phyloP scores from a whole-genome alignment of 495 filamentous ascomycete species.

The Clohesyomyces aquaticus region DNA sequence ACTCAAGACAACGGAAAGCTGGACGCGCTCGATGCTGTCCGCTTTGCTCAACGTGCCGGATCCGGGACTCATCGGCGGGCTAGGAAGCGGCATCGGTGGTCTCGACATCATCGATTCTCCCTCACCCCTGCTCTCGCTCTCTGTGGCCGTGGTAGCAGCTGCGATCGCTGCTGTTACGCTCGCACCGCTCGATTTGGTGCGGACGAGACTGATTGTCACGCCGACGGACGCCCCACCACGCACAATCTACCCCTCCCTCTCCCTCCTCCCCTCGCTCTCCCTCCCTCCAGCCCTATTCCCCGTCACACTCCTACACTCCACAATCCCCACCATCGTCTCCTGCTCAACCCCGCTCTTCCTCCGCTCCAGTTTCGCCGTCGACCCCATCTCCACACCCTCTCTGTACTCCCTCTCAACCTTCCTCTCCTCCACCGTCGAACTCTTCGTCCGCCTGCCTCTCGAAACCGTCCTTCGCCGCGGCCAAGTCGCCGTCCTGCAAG shows the following conservation, averaged over 20 bases:
- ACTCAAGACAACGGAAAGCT: slow-evolving; percentile 82
- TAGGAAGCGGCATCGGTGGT: slow-evolving; percentile 41
- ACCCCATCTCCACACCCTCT: slow-evolving; percentile 78
- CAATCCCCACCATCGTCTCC: slow-evolving; percentile 77
- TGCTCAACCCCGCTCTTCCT: slow-evolving; percentile 81
- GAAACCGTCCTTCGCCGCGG: slow-evolving; percentile 90
- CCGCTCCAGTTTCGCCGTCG: slow-evolving; percentile 71
- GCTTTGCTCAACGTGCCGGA: slow-evolving; percentile 84
- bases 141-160: slow-evolving; percentile 80
- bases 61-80: slow-evolving; percentile 58
- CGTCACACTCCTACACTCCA: slow-evolving; percentile 83
- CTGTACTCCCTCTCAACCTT: slow-evolving; percentile 79
- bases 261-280: slow-evolving; percentile 73
- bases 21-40: slow-evolving; percentile 79
- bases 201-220: slow-evolving; percentile 85
- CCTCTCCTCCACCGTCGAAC: slow-evolving; percentile 71
- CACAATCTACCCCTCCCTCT: slow-evolving; percentile 73
- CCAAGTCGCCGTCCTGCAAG: slow-evolving; percentile 66
- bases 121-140: slow-evolving; percentile 71
- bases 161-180: slow-evolving; percentile 78
- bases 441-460: slow-evolving; percentile 82
- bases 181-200: slow-evolving; percentile 83
- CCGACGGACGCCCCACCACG: slow-evolving; percentile 72
- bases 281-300: slow-evolving; percentile 72
- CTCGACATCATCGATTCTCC: slow-evolving; percentile 70